Evolutionary conservation across 2,329 filamentous ascomycete genomes (phyloP), one percentile per base, ranked within the genome.

Genomic region (Pseudopyricularia cyperi): DNA sequence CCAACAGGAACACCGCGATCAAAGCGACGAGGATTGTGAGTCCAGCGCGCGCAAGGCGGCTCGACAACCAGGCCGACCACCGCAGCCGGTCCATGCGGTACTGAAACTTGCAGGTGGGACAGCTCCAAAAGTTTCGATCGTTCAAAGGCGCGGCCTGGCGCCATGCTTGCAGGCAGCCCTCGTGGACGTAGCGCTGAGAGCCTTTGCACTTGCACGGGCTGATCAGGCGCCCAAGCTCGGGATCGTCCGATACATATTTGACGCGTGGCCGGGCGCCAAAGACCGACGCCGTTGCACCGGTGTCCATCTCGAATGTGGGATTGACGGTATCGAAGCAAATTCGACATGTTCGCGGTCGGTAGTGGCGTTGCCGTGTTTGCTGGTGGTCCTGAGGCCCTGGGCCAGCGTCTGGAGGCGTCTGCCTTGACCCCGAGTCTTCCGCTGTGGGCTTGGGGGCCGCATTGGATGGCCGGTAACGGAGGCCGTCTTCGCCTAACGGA

Each of bases 121-220:
- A 97, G 61, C 87, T 78, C 80, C 85, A 95, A 64, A 83, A 94
- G 59, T 90, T 89, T 53, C 86, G 77, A 32, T 71, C 75, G 61
- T 67, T 67, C 28, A 67, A 62, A 0, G 87, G 85, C 62, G 89
- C 81, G 44, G 87, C 77, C 56, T 83, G 76, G 58, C 93, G 80
- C 89, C 90, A 97, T 11, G 79, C 75, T 61, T 86, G 80, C 48
- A 98, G 74, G 63, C 93, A 98, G 30, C 82, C 85, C 66, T 96
- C 89, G 66, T 98, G 93, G 24, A 97, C 89, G 67, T 95, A 96
- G 69, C 87, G 87, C 59, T 91, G 87, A 37, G 87, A 88, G 51
- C 93, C 93, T 70, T 88, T 94, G 76, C 93, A 98, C 68, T 84
- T 82, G 74, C 93, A 98, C 34, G 93, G 93, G 52, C 86, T 85